Percentiles rank a stretch among this genome's conserved stretches.
These are phyloP conservation scores for Wallacemonas sp. DNA, from an alignment of 208 protist species.

Conservation along the genomic window DNA sequence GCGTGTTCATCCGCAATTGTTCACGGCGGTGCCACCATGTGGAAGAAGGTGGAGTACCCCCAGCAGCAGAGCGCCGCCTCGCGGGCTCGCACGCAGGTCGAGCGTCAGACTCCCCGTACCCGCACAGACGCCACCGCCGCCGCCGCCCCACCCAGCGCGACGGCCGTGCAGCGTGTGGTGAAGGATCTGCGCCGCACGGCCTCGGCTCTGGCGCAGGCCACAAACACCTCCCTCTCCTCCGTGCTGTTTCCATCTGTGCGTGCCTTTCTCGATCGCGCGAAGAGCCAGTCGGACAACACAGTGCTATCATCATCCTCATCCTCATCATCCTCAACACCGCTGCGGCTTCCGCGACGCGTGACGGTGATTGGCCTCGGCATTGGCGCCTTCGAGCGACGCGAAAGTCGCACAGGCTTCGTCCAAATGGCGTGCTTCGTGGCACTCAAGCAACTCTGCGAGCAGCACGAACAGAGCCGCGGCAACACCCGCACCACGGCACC, in stretches of 20 bases:
- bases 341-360: neutral
- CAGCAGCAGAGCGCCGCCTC: conserved; percentile 12
- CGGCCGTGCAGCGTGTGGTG: conserved; percentile 16
- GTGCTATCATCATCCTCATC: neutral
- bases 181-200: conserved; percentile 29
- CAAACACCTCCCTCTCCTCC: neutral
- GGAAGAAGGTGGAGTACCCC: conserved; percentile 27
- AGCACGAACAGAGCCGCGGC: too few species aligned
- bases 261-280: neutral
- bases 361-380: conserved; percentile 55
- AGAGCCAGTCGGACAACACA: neutral
- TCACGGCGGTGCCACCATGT: conserved; percentile 13
- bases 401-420: conserved; percentile 42
- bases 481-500: too few species aligned
- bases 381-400: conserved; percentile 39
- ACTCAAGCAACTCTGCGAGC: conserved; percentile 25
- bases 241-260: neutral
- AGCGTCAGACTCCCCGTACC: neutral
- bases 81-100: neutral
- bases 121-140: neutral
- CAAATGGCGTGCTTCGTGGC: conserved; percentile 60
- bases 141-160: neutral
- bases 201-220: conserved; percentile 1
- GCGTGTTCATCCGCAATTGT: too few species aligned
- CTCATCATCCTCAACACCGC: neutral